phyloP scores from a whole-genome alignment of 345 rosid genomes.

The Gossypium ekmanianum region DNA sequence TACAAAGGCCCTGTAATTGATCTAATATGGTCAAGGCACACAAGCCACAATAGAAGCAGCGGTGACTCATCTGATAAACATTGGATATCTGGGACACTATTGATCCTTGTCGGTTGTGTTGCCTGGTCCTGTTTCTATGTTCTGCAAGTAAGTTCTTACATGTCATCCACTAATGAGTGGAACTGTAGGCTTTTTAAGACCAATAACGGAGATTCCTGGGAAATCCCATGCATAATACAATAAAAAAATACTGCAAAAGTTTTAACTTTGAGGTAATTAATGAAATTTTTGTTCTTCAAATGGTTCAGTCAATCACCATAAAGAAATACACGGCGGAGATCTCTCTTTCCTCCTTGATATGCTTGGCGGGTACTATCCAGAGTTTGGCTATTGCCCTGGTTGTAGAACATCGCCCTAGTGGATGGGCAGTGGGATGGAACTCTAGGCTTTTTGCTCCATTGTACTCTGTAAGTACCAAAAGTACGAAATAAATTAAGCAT shows the following conservation, averaged over 20 bases:
- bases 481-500: no score
- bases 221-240: neutral
- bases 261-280: constrained; percentile 40
- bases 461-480: constrained; percentile 38
- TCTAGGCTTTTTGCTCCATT: constrained; percentile 63
- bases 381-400: constrained; percentile 43
- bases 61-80: constrained; percentile 26
- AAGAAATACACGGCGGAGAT: constrained; percentile 60
- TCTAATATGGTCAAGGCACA: constrained; percentile 2
- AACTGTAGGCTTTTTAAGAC: neutral
- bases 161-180: neutral
- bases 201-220: neutral
- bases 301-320: constrained; percentile 50
- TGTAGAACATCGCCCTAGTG: constrained; percentile 42
- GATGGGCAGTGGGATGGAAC: constrained; percentile 73
- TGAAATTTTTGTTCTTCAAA: neutral
- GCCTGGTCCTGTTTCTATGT: constrained; percentile 72
- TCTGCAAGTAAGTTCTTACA: constrained; percentile 13
- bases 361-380: constrained; percentile 58
- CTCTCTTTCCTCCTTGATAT: constrained; percentile 59
- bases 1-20: constrained; percentile 64
- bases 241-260: neutral
- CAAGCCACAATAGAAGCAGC: constrained; percentile 8
- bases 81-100: constrained; percentile 50
- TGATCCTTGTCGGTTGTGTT: constrained; percentile 60